These are phyloP conservation scores for Phytophthora tubulina DNA, from an alignment of 352 stramenopile species.

Conservation along the genomic window DNA sequence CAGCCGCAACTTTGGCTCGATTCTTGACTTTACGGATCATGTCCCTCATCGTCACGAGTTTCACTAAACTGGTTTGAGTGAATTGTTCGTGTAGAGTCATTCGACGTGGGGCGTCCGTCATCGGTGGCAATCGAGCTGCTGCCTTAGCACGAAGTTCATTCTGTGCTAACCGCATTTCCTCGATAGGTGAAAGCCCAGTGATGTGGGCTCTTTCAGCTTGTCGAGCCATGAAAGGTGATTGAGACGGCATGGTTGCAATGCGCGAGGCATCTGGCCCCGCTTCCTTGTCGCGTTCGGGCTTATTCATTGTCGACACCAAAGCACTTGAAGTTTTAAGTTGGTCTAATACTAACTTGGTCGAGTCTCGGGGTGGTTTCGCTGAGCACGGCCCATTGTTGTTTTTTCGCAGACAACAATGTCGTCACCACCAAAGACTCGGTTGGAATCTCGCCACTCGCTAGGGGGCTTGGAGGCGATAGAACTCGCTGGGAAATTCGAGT, in stretches of 20 bases:
- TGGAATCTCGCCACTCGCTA: neutral
- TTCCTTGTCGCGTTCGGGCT: slow-evolving; percentile 26
- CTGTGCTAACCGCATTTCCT: slow-evolving; percentile 86
- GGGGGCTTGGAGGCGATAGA: slow-evolving; percentile 17
- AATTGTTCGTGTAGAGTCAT: slow-evolving; percentile 32
- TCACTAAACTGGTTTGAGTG: slow-evolving; percentile 58
- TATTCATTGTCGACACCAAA: slow-evolving; percentile 10
- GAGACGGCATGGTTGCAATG: slow-evolving; percentile 22
- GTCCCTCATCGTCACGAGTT: slow-evolving; percentile 67
- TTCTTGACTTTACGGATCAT: slow-evolving; percentile 71
- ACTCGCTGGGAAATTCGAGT: slow-evolving; percentile 1
- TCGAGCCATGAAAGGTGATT: slow-evolving; percentile 80
- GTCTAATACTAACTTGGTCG: neutral
- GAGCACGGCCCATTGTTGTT: too few relatives aligned
- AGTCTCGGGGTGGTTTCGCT: slow-evolving; percentile 1
- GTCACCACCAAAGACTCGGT: neutral
- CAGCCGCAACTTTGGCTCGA: slow-evolving; percentile 53
- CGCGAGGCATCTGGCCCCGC: slow-evolving; percentile 19
- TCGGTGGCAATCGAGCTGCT: slow-evolving; percentile 52
- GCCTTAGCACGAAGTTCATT: slow-evolving; percentile 82
- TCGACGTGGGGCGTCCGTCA: slow-evolving; percentile 16
- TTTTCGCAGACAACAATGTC: neutral
- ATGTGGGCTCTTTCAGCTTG: slow-evolving; percentile 77
- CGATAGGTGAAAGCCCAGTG: slow-evolving; percentile 82
- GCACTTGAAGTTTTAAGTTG: too few relatives aligned